Percentiles rank a stretch among this genome's conserved stretches.
Conservation (phyloP, 2,329 filamentous ascomycete genomes). For the Colletotrichum scovillei region DNA sequence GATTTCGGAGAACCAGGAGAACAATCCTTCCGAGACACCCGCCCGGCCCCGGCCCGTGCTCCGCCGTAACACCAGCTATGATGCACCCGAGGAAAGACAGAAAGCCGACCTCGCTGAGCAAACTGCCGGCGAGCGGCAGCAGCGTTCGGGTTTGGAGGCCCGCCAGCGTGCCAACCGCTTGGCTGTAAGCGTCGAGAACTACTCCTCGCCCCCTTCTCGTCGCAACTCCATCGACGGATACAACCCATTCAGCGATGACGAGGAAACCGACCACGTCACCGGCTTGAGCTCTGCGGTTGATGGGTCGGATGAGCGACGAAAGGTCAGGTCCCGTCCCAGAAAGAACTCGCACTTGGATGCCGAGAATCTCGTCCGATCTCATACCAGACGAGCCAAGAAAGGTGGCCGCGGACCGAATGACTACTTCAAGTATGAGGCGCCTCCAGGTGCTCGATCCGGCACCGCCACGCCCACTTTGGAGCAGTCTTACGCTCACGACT, state of each 20-base stretch:
- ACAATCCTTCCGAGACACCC: conserved; percentile 26
- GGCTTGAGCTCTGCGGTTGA: conserved; percentile 16
- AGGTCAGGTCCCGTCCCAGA: conserved; percentile 25
- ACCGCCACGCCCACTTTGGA: conserved; percentile 53
- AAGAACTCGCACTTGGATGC: conserved; percentile 39
- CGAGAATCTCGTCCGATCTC: conserved; percentile 49
- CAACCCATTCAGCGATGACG: conserved; percentile 29
- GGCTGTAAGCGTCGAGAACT: conserved; percentile 52
- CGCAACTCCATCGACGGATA: conserved; percentile 21
- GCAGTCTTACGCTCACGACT: conserved; percentile 63
- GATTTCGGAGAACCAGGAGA: conserved; percentile 43
- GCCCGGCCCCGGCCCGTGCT: conserved; percentile 50
- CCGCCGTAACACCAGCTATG: conserved; percentile 57
- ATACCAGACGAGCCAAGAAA: conserved; percentile 44
- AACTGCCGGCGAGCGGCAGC: conserved; percentile 48
- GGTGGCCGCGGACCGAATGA: conserved; percentile 35
- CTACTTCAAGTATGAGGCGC: conserved; percentile 44
- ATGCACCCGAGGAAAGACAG: conserved; percentile 52
- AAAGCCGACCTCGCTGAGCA: conserved; percentile 53
- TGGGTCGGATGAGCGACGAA: not conserved
- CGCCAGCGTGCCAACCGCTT: conserved; percentile 51
- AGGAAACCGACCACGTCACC: conserved; percentile 8
- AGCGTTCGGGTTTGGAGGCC: conserved; percentile 53
- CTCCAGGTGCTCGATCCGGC: conserved; percentile 45
- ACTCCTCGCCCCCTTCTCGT: conserved; percentile 45